phyloP scores from a whole-genome alignment of 495 filamentous ascomycete species.

The Penicillium lividum region DNA sequence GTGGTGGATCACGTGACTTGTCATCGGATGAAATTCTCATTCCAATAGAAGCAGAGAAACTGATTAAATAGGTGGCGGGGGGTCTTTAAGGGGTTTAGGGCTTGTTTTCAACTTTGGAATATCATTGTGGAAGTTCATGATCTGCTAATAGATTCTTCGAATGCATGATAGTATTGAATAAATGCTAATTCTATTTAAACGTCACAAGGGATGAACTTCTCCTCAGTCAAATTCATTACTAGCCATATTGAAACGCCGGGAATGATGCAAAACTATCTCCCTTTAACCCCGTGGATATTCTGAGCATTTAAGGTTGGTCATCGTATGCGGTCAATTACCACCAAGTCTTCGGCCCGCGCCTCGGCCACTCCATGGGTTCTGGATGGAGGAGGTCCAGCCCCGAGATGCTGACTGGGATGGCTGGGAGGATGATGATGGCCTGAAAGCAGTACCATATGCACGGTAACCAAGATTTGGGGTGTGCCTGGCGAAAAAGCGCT shows the following conservation, averaged over 20 bases:
- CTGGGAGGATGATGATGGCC: slow-evolving; percentile 25
- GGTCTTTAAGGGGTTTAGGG: not conserved
- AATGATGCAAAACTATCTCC: not conserved
- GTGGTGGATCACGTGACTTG: not conserved
- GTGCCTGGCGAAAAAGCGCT: slow-evolving; percentile 57
- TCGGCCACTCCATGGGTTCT: slow-evolving; percentile 60
- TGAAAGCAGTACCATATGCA: slow-evolving; percentile 62
- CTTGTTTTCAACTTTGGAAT: not conserved
- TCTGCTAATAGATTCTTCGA: not conserved
- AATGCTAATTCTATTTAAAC: not conserved
- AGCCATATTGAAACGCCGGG: not conserved
- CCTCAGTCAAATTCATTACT: not conserved
- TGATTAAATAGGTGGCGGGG: not conserved
- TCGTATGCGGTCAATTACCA: slow-evolving; percentile 2
- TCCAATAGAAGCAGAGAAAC: not conserved
- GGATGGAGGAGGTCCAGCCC: slow-evolving; percentile 38
- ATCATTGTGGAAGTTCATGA: not conserved
- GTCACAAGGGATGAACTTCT: not conserved
- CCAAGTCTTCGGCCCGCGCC: slow-evolving; percentile 72
- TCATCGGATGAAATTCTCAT: not conserved
- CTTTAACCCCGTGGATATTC: not conserved
- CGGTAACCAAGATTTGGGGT: slow-evolving; percentile 30
- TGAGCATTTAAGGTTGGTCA: not conserved
- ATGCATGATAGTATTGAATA: not conserved
- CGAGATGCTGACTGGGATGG: slow-evolving; percentile 28